phyloP scores from a whole-genome alignment of 1,284 basidiomycete genomes.

The Microbotryum intermedium region DNA sequence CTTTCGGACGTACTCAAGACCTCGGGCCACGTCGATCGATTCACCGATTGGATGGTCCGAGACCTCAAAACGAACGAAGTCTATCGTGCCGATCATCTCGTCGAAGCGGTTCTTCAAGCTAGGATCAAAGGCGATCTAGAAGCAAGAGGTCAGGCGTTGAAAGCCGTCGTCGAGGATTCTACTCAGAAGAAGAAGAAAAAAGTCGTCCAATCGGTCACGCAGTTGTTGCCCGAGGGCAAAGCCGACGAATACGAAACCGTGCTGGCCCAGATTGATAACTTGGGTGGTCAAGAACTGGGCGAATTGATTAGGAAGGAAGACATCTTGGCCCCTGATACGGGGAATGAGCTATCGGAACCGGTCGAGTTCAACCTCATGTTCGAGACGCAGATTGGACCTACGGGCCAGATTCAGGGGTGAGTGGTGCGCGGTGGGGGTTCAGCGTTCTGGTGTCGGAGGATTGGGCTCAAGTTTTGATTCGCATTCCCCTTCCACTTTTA shows the following conservation, averaged over 20 bases:
- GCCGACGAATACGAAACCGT: slow-evolving; percentile 71
- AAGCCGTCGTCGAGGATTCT: slow-evolving; percentile 47
- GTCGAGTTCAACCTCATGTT: slow-evolving; percentile 99
- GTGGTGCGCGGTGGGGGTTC: slow-evolving; percentile 32
- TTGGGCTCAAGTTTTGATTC: too few relatives aligned
- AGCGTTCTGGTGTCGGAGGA: too few relatives aligned
- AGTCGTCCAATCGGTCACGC: slow-evolving; percentile 61
- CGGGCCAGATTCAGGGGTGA: slow-evolving; percentile 89
- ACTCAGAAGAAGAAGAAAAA: slow-evolving; percentile 78
- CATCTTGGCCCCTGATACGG: slow-evolving; percentile 84
- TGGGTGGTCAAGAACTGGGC: slow-evolving; percentile 78
- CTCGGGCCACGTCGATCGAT: slow-evolving; percentile 95
- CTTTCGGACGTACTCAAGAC: slow-evolving; percentile 91
- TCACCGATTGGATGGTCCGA: slow-evolving; percentile 99
- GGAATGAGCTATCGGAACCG: slow-evolving; percentile 84
- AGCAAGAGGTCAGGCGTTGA: slow-evolving; percentile 49
- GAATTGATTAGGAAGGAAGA: slow-evolving; percentile 73
- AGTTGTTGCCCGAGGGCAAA: slow-evolving; percentile 67
- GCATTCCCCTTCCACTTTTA: slow-evolving; percentile 34
- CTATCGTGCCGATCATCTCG: slow-evolving; percentile 92
- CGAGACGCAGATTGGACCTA: slow-evolving; percentile 90
- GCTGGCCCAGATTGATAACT: slow-evolving; percentile 96
- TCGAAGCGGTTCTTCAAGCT: slow-evolving; percentile 85
- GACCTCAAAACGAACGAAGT: slow-evolving; percentile 91
- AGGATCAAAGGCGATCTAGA: slow-evolving; percentile 83